Evolutionary conservation across 441 rosid genomes (phyloP), one percentile per base, ranked within the genome.

Genomic region (Croton laevigatus): DNA sequence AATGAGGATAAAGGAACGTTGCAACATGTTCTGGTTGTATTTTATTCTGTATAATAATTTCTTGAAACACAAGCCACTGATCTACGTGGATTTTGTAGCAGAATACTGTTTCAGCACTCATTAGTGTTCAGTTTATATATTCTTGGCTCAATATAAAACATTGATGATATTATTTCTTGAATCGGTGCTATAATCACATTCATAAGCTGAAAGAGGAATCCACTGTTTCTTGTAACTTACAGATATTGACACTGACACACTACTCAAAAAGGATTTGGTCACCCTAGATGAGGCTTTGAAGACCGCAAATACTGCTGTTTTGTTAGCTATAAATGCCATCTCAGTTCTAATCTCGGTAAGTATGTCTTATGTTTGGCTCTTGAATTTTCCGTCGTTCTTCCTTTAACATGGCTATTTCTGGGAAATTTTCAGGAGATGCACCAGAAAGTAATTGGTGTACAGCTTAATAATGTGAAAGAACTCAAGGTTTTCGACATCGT

Each of bases 281-380:
- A 94, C 99, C 46, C 84, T 94, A 67, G 96, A 94, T 22, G 97
- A 90, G 84, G 97, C 97, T 71, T 75, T 94, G 79, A 90, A 79
- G 81, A 87, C 84, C 73, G 97, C 94, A 72, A 89, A 94, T 80
- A 85, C 72, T 80, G 93, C 97, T 68, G 97, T 89, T 76, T 81
- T 87, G 12, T 79, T 87, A 86, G 94, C 97, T 54, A 78, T 90
- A 66, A 84, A 86, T 79, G 82, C 93, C 27, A 75, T 89, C 67
- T 82, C 88, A 22, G 77, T 83, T 73, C 78, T 94, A 46, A 62
- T 81, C 80, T 87, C 90, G 62, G 97, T 94, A 81, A 87, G 92
- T 65, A 23, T 69, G 60, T 72, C 53, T 62, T 76, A 45, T 72
- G 52, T 59, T 65, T 75, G 67, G 16, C 69, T 78, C 42, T 59